Percentiles rank a stretch among this genome's conserved stretches.
phyloP scores from a whole-genome alignment of 441 rosid genomes.

The Adansonia rubrostipa region DNA sequence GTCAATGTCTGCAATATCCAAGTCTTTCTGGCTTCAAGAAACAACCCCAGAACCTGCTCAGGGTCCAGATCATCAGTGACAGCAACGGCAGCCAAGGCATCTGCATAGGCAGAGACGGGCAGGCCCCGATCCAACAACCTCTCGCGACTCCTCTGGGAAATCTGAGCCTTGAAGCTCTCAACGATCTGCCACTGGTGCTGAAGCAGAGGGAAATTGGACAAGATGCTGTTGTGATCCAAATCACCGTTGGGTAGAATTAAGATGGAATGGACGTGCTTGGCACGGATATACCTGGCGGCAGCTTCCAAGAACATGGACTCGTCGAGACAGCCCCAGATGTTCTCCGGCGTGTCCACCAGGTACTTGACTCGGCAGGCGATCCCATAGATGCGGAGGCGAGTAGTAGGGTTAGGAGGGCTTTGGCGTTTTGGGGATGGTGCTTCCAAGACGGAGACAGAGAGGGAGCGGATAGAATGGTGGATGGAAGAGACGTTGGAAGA shows the following conservation, averaged over 20 bases:
- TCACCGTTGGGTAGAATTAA: slow-evolving; percentile 41
- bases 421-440: slow-evolving; percentile 60
- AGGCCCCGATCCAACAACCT: slow-evolving; percentile 75
- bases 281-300: slow-evolving; percentile 85
- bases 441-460: slow-evolving; percentile 52
- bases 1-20: slow-evolving; percentile 75
- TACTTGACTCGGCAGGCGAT: slow-evolving; percentile 94
- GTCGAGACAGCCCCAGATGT: slow-evolving; percentile 97
- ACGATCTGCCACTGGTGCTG: slow-evolving; percentile 99
- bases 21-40: slow-evolving; percentile 74
- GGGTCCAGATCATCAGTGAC: slow-evolving; percentile 87
- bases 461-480: slow-evolving; percentile 61
- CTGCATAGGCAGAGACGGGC: slow-evolving; percentile 67
- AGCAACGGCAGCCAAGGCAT: slow-evolving; percentile 85
- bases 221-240: slow-evolving; percentile 54
- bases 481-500: slow-evolving; percentile 66
- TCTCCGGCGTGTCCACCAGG: slow-evolving; percentile 94
- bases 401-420: slow-evolving; percentile 39
- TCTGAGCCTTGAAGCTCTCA: slow-evolving; percentile 93
- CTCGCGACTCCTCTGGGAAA: slow-evolving; percentile 91
- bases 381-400: slow-evolving; percentile 59
- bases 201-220: slow-evolving; percentile 79
- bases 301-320: slow-evolving; percentile 93
- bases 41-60: slow-evolving; percentile 62
- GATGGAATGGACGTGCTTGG: slow-evolving; percentile 79